Conservation (phyloP, 495 filamentous ascomycete species). For the Aspergillus kassunensis region DNA sequence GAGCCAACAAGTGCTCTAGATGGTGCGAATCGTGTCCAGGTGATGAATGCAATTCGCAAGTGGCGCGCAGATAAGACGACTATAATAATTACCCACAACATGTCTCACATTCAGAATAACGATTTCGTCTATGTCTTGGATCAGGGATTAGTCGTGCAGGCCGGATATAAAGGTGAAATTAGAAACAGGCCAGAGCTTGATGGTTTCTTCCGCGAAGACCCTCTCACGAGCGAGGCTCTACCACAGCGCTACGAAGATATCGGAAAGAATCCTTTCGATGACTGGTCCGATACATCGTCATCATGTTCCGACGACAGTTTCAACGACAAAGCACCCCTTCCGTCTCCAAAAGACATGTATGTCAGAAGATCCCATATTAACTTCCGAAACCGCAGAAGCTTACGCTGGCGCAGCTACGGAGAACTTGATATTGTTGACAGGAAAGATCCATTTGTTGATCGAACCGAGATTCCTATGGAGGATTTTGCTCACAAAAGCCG, state of each 20-base stretch:
- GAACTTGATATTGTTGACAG: background rate
- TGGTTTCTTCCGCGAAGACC: background rate
- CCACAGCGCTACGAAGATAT: background rate
- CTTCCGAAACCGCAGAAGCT: background rate
- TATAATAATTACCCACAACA: constrained; percentile 87
- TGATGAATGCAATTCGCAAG: constrained; percentile 69
- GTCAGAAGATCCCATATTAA: background rate
- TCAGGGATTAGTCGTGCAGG: constrained; percentile 61
- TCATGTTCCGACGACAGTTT: background rate
- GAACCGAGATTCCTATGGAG: background rate
- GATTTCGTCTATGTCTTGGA: constrained; percentile 85
- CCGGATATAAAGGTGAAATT: constrained; percentile 55
- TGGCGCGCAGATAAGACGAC: constrained; percentile 71
- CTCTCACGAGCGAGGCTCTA: background rate
- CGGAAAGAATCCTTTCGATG: background rate
- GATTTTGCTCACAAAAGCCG: background rate
- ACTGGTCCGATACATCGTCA: background rate
- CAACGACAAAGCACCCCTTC: background rate
- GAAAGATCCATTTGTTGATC: background rate
- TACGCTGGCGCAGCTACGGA: background rate
- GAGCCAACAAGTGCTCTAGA: constrained; percentile 84
- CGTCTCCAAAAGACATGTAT: background rate
- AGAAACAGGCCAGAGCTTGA: constrained; percentile 22
- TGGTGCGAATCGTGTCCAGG: constrained; percentile 59
- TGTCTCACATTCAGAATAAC: constrained; percentile 66